A percentile compares a stretch with the other conserved stretches of the same genome.
Evolutionary conservation across 495 filamentous ascomycete species (phyloP).

Genomic region (Trypethelium eluteriae): DNA sequence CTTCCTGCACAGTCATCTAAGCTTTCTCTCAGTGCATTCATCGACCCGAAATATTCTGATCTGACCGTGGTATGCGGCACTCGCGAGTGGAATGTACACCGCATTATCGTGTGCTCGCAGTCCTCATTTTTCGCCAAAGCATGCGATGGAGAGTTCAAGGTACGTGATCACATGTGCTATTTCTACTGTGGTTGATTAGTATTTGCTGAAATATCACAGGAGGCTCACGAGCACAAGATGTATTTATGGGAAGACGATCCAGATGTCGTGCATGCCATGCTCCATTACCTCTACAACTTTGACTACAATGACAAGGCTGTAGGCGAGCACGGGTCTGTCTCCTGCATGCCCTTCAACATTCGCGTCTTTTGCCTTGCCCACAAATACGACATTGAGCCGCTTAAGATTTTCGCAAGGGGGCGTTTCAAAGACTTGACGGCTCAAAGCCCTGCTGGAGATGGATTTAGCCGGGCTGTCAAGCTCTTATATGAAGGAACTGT

Average conservation of each 20-base stretch:
- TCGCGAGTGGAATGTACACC: conserved; percentile 37
- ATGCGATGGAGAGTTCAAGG: conserved; percentile 34
- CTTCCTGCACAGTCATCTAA: background rate
- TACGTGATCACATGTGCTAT: conserved; percentile 15
- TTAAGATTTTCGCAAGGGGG: conserved; percentile 9
- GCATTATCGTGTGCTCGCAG: conserved; percentile 35
- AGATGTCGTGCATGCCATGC: conserved; percentile 15
- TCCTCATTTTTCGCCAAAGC: conserved; percentile 37
- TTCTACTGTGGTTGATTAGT: no score
- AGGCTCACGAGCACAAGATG: conserved; percentile 11
- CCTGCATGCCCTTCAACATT: conserved; percentile 10
- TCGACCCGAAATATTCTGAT: conserved; percentile 33
- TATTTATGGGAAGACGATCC: conserved; percentile 17
- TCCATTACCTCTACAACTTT: conserved; percentile 18
- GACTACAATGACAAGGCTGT: conserved; percentile 2
- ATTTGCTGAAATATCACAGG: background rate
- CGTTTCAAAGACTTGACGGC: background rate
- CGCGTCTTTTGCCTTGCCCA: conserved; percentile 17
- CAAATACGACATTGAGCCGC: conserved; percentile 15
- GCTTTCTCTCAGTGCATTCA: background rate
- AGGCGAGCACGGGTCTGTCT: background rate
- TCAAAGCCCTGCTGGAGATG: background rate
- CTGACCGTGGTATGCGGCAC: conserved; percentile 34
- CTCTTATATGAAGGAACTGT: background rate
- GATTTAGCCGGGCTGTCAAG: background rate